Conservation (phyloP, 441 rosid genomes). For the Erodium moschatum region DNA sequence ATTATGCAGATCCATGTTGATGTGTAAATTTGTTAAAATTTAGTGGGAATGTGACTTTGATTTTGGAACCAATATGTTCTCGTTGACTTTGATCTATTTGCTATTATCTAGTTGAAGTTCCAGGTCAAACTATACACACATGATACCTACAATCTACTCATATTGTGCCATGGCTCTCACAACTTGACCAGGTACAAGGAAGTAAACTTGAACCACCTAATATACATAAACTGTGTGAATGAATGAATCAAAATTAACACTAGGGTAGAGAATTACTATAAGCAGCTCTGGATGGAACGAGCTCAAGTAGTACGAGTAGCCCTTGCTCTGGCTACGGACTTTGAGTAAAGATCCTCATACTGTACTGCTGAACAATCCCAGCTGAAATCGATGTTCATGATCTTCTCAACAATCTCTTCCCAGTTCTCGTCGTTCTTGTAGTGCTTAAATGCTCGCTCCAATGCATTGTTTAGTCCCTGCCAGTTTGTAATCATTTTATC, state of each 20-base stretch:
- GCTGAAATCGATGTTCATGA: conserved; percentile 70
- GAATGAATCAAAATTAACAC: too few species aligned
- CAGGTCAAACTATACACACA: too few species aligned
- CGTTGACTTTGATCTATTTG: too few species aligned
- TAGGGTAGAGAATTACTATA: too few species aligned
- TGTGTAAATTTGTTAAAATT: not conserved
- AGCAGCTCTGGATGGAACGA: not conserved
- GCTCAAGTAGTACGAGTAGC: conserved; percentile 20
- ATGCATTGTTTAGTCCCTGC: conserved; percentile 52
- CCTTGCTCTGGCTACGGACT: conserved; percentile 62
- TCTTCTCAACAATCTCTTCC: conserved; percentile 53
- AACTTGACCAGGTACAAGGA: too few species aligned
- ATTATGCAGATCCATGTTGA: not conserved
- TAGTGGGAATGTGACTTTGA: not conserved
- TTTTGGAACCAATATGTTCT: too few species aligned
- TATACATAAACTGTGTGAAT: too few species aligned
- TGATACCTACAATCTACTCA: too few species aligned
- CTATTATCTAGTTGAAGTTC: too few species aligned
- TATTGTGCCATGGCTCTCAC: too few species aligned
- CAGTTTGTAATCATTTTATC: not conserved
- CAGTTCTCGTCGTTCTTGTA: conserved; percentile 45
- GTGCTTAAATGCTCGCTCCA: conserved; percentile 60
- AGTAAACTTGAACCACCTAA: too few species aligned
- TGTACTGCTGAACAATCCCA: conserved; percentile 70
- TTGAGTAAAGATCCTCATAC: conserved; percentile 69